These are phyloP conservation scores for Anethum foeniculum DNA, from an alignment of 140 eudicot genomes.

Conservation along the genomic window DNA sequence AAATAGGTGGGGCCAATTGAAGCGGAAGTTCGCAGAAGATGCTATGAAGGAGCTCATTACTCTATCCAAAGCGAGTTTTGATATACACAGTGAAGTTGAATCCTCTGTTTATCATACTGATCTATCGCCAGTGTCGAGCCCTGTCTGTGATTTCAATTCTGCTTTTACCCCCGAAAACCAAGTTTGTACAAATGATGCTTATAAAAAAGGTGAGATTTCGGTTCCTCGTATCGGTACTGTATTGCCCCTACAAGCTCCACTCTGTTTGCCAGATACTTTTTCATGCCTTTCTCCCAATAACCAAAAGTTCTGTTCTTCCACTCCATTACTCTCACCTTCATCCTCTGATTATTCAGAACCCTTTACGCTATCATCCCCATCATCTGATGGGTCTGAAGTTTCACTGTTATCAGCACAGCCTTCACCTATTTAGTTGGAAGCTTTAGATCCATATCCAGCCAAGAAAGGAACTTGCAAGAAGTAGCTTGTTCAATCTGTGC, in stretches of 20 bases:
- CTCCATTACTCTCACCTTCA: slow-evolving; percentile 85
- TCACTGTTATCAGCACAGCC: slow-evolving; percentile 46
- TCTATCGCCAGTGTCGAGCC: slow-evolving; percentile 18
- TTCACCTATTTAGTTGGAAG: slow-evolving; percentile 43
- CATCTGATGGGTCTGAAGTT: slow-evolving; percentile 76
- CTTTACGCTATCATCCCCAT: slow-evolving; percentile 73
- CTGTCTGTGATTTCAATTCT: slow-evolving; percentile 33
- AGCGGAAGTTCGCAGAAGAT: slow-evolving; percentile 60
- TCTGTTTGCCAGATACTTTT: slow-evolving; percentile 46
- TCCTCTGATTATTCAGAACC: slow-evolving; percentile 76
- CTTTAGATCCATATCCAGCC: slow-evolving; percentile 25
- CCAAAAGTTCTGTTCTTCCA: slow-evolving; percentile 37
- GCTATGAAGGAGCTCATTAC: slow-evolving; percentile 52
- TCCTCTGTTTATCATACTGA: slow-evolving; percentile 17
- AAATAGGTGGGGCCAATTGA: slow-evolving; percentile 72
- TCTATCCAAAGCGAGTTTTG: slow-evolving; percentile 19
- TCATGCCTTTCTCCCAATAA: slow-evolving; percentile 38
- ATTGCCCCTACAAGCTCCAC: slow-evolving; percentile 18
- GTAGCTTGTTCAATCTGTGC: slow-evolving; percentile 17
- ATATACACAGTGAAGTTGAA: slow-evolving; percentile 18
- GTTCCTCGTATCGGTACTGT: slow-evolving; percentile 14
- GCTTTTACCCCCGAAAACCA: slow-evolving; percentile 24
- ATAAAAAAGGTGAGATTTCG: slow-evolving; percentile 25
- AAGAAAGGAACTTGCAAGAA: slow-evolving; percentile 17
- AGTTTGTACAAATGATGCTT: slow-evolving; percentile 21